Evolutionary conservation across 768 basidiomycete genomes (phyloP).

Genomic region (Mrakia gelida): DNA sequence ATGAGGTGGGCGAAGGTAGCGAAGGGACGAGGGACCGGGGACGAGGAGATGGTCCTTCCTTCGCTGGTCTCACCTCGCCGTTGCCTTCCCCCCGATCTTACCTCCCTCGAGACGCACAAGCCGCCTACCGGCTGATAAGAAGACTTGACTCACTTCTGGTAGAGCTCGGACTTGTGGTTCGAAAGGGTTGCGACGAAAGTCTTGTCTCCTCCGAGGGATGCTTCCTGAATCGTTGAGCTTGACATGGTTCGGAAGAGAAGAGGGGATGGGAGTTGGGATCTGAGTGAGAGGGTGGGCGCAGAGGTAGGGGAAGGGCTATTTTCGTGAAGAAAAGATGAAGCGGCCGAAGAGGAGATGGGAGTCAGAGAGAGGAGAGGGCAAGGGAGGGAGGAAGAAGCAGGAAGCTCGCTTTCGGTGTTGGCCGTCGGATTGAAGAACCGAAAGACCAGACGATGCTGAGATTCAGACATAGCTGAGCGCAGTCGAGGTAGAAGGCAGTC

Average conservation of each 20-base stretch:
- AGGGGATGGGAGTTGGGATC: neutral
- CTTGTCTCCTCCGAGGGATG: conserved; percentile 2
- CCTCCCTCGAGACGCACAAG: too few relatives aligned
- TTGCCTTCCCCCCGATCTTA: neutral
- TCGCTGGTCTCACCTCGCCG: neutral
- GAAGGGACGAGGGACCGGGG: neutral
- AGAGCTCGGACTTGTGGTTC: conserved; percentile 14
- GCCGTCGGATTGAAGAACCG: neutral
- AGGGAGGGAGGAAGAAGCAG: neutral
- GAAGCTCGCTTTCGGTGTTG: neutral
- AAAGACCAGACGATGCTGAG: neutral
- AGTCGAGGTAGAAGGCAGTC: too few relatives aligned
- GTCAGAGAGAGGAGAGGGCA: neutral
- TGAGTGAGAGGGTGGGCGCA: neutral
- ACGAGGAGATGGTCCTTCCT: neutral
- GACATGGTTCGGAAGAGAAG: neutral
- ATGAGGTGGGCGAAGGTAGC: too few relatives aligned
- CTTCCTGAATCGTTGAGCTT: neutral
- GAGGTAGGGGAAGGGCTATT: neutral
- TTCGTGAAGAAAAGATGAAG: neutral
- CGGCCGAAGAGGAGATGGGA: neutral
- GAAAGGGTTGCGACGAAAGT: conserved; percentile 4
- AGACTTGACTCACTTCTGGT: neutral
- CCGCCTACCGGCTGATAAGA: neutral
- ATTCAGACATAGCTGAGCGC: neutral